Evolutionary conservation across 495 filamentous ascomycete species (phyloP).

Genomic region (Podospora sp.): DNA sequence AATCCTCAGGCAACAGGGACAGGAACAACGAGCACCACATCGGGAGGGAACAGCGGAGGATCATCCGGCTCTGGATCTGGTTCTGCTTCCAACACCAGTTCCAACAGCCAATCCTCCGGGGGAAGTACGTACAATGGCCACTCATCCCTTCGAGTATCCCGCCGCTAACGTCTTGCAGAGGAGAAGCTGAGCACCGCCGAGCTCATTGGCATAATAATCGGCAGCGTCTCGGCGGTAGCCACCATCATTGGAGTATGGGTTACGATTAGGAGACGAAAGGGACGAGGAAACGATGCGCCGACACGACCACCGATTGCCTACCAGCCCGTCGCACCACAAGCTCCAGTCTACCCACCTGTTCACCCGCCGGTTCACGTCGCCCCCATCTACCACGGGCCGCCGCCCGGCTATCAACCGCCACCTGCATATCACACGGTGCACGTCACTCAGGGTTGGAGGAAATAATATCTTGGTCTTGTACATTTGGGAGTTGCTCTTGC

Average conservation of each 20-base stretch:
- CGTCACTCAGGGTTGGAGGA: not conserved
- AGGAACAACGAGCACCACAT: not conserved
- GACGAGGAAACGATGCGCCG: not conserved
- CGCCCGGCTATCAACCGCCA: not conserved
- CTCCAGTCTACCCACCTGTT: not conserved
- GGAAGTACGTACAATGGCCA: not conserved
- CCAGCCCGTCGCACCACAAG: not conserved
- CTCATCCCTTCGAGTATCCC: not conserved
- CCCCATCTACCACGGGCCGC: not conserved
- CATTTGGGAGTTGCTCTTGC: not conserved
- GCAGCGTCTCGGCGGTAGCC: not conserved
- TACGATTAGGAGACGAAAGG: not conserved
- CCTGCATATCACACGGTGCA: not conserved
- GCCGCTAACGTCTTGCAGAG: not conserved
- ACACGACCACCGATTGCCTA: not conserved
- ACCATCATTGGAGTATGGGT: constrained; percentile 7
- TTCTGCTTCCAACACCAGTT: not conserved
- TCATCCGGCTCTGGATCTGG: not conserved
- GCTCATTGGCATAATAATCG: constrained; percentile 3
- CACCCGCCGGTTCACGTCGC: not conserved
- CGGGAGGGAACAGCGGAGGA: not conserved
- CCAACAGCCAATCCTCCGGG: not conserved
- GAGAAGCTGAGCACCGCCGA: not conserved
- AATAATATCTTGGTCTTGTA: not conserved
- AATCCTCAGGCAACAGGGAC: not conserved